A percentile compares a stretch with the other conserved stretches of the same genome.
These are phyloP conservation scores for Vigna nakashimae DNA, from an alignment of 306 rosid genomes.

Conservation along the genomic window DNA sequence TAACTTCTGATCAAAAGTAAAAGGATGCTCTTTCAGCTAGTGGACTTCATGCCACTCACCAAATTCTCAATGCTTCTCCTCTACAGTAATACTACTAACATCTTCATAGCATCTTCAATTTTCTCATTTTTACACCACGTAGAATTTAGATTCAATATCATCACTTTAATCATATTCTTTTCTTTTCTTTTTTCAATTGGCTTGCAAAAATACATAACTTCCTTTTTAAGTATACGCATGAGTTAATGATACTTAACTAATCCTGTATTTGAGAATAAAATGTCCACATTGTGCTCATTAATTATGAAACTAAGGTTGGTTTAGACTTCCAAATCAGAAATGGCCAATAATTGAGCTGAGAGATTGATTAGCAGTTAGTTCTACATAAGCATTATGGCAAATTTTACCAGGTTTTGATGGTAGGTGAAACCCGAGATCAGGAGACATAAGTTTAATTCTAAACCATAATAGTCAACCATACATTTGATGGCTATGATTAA, in stretches of 20 bases:
- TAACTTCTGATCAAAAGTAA: constrained; percentile 49
- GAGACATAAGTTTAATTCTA: constrained; percentile 40
- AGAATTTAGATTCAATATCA: too few species aligned
- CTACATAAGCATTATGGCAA: constrained; percentile 32
- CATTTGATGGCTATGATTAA: constrained; percentile 45
- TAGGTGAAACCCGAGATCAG: constrained; percentile 38
- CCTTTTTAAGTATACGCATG: neutral
- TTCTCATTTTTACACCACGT: too few species aligned
- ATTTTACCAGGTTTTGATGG: constrained; percentile 43
- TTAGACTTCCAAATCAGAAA: constrained; percentile 9
- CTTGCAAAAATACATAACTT: neutral
- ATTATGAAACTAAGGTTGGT: neutral
- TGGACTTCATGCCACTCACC: constrained; percentile 55
- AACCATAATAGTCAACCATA: constrained; percentile 40
- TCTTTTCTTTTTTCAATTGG: too few species aligned
- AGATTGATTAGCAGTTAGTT: constrained; percentile 22
- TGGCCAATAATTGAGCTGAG: constrained; percentile 18
- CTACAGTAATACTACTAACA: too few species aligned
- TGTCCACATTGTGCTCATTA: neutral
- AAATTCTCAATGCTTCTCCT: too few species aligned
- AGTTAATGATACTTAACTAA: neutral
- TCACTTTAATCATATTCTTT: too few species aligned
- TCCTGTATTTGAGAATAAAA: constrained; percentile 29
- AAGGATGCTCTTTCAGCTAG: constrained; percentile 57
- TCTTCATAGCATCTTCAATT: too few species aligned